Evolutionary conservation across 257 asterid species (phyloP).

Genomic region (Fraxinus quadrangulata): DNA sequence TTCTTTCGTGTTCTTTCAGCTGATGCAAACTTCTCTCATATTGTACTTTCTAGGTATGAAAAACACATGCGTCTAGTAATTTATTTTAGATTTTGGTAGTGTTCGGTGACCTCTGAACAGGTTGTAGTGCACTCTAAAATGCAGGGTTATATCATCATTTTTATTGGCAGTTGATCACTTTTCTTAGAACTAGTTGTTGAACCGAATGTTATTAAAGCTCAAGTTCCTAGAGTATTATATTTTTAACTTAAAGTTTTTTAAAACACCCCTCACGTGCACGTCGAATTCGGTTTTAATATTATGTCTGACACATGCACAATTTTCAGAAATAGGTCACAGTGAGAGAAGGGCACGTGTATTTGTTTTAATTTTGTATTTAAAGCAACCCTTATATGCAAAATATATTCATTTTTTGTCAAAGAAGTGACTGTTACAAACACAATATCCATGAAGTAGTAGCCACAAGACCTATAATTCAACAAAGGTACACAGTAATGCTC

Average conservation of each 20-base stretch:
- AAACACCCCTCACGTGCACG: not conserved
- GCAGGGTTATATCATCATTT: not conserved
- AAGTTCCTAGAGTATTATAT: not conserved
- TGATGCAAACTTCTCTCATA: not conserved
- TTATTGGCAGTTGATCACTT: not conserved
- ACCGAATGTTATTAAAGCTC: too few relatives aligned
- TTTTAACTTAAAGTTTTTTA: not conserved
- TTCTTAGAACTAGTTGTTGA: not conserved
- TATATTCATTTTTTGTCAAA: not conserved
- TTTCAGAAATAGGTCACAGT: not conserved
- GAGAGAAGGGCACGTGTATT: not conserved
- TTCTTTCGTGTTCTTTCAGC: not conserved
- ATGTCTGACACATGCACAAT: not conserved
- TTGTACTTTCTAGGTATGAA: not conserved
- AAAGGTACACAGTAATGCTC: not conserved
- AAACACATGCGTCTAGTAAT: not conserved
- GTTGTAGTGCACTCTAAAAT: not conserved
- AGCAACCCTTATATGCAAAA: not conserved
- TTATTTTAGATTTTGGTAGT: not conserved
- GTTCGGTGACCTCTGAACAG: not conserved
- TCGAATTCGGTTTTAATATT: too few relatives aligned
- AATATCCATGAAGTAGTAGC: too few relatives aligned
- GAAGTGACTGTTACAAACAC: not conserved
- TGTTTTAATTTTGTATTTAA: too few relatives aligned
- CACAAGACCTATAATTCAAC: too few relatives aligned